Conservation (phyloP, 805 yeast species). For the Yarrowia sp. region DNA sequence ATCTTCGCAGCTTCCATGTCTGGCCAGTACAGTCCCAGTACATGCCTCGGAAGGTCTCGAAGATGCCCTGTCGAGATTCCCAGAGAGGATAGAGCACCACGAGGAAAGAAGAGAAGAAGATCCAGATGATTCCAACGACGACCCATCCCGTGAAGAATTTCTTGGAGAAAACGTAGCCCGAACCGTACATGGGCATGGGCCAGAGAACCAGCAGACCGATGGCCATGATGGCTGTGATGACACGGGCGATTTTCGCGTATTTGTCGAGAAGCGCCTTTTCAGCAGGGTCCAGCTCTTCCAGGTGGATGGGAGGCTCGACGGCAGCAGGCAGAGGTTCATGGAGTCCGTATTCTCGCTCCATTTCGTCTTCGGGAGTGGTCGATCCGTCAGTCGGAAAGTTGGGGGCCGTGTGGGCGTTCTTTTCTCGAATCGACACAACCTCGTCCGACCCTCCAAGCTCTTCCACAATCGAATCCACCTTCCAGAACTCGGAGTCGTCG, state of each 20-base stretch:
- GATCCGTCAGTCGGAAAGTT: not conserved
- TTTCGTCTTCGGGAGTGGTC: conserved; percentile 50
- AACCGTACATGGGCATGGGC: conserved; percentile 96
- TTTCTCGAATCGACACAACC: not conserved
- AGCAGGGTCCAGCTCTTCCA: conserved; percentile 49
- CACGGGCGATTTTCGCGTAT: conserved; percentile 68
- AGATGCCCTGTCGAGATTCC: conserved; percentile 75
- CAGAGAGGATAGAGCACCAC: conserved; percentile 74
- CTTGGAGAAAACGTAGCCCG: conserved; percentile 75
- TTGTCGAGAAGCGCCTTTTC: conserved; percentile 61
- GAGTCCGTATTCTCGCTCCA: conserved; percentile 46
- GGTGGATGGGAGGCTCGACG: conserved; percentile 49
- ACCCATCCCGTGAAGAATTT: conserved; percentile 90
- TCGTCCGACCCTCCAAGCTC: not conserved
- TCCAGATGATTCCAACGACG: conserved; percentile 80
- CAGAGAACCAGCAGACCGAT: conserved; percentile 72
- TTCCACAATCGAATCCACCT: conserved; percentile 1
- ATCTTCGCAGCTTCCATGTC: conserved; percentile 68
- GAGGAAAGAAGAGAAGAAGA: conserved; percentile 59
- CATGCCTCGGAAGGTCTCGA: conserved; percentile 71
- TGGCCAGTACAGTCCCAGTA: conserved; percentile 89
- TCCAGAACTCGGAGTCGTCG: conserved; percentile 39
- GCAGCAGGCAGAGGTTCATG: conserved; percentile 1
- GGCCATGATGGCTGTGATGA: conserved; percentile 66
- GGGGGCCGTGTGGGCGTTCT: not conserved